Evolutionary conservation across 179 eudicot genomes (phyloP).

Genomic region (Beta corolliflora): DNA sequence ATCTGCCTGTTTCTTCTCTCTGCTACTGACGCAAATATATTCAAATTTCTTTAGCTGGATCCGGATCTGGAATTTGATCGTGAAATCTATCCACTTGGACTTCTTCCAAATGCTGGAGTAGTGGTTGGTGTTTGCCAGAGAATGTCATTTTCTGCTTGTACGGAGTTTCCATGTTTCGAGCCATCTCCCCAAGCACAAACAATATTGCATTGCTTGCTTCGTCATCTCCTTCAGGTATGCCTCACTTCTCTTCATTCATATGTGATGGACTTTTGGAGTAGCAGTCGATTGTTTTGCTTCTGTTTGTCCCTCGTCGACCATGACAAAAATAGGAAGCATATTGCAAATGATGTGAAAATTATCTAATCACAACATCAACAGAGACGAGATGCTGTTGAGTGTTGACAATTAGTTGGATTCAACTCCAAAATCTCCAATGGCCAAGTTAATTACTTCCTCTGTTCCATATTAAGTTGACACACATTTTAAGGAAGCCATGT

Average conservation of each 20-base stretch:
- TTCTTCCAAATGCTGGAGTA: conserved; percentile 96
- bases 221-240: conserved; percentile 93
- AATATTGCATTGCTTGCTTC: conserved; percentile 88
- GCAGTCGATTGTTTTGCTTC: no score
- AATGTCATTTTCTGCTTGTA: conserved; percentile 91
- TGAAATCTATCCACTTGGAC: conserved; percentile 96
- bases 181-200: conserved; percentile 99
- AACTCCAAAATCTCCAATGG: no score
- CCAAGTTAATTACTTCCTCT: no score
- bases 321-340: no score
- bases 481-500: no score
- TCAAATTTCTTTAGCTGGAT: conserved; percentile 64
- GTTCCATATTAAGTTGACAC: no score
- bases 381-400: no score
- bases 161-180: conserved; percentile 97
- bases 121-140: conserved; percentile 94
- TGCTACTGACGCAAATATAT: conserved; percentile 21
- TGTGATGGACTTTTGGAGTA: not conserved
- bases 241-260: not conserved
- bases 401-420: no score
- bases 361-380: no score
- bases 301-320: no score
- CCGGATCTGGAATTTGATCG: conserved; percentile 99
- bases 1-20: not conserved
- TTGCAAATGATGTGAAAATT: no score